Conservation (phyloP, 495 filamentous ascomycete species). For the Daldinia concentrica region DNA sequence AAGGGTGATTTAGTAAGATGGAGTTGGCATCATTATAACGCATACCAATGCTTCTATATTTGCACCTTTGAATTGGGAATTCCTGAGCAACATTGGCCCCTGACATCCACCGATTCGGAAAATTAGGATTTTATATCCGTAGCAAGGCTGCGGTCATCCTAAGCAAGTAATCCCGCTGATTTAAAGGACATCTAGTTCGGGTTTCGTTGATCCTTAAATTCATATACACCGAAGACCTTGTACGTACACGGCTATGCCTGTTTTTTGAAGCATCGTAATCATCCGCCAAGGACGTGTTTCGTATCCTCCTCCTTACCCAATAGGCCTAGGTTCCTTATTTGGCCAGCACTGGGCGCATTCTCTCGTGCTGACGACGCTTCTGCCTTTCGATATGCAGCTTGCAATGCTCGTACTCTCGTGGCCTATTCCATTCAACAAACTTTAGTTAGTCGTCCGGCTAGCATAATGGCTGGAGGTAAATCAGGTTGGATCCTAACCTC, state of each 20-base stretch:
- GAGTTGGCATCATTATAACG: neutral
- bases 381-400: slow-evolving; percentile 86
- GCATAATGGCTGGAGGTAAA: neutral
- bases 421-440: slow-evolving; percentile 62
- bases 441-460: slow-evolving; percentile 15
- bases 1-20: neutral
- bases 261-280: slow-evolving; percentile 28
- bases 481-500: slow-evolving; percentile 70
- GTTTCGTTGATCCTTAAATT: slow-evolving; percentile 12
- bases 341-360: slow-evolving; percentile 73
- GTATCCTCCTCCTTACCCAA: slow-evolving; percentile 84
- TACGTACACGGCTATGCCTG: slow-evolving; percentile 31
- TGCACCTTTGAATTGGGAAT: neutral
- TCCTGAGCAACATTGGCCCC: neutral
- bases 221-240: slow-evolving; percentile 22
- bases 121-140: neutral
- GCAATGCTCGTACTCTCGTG: slow-evolving; percentile 77
- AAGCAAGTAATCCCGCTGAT: slow-evolving; percentile 1
- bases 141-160: neutral
- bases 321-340: slow-evolving; percentile 85
- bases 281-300: slow-evolving; percentile 64
- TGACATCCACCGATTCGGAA: neutral
- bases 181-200: neutral
- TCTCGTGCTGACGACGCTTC: slow-evolving; percentile 79
- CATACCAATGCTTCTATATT: neutral